Conservation (phyloP, 768 basidiomycete genomes). For the Tylopilus subfusipes region DNA sequence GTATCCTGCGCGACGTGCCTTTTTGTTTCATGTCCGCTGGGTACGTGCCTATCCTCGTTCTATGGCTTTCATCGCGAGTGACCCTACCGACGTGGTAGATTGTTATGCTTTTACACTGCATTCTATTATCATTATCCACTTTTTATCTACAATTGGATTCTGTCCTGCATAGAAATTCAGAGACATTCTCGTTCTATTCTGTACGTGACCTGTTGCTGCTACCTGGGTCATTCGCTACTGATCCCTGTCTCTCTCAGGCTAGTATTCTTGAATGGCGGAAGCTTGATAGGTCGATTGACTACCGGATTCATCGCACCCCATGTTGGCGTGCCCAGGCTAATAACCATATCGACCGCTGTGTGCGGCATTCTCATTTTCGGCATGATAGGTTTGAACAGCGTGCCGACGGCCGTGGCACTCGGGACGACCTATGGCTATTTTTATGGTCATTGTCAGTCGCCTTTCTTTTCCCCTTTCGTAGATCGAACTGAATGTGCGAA, state of each 20-base stretch:
- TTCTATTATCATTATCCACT: slow-evolving; percentile 49
- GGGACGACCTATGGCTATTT: slow-evolving; percentile 47
- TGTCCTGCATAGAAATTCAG: slow-evolving; percentile 42
- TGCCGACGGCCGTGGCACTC: slow-evolving; percentile 37
- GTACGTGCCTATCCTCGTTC: slow-evolving; percentile 11
- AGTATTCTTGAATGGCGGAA: slow-evolving; percentile 49
- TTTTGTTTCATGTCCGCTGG: slow-evolving; percentile 19
- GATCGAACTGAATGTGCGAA: slow-evolving; percentile 6
- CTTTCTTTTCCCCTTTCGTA: neutral
- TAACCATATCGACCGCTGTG: slow-evolving; percentile 33
- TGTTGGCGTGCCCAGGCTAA: slow-evolving; percentile 43
- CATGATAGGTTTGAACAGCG: slow-evolving; percentile 38
- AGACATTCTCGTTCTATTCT: slow-evolving; percentile 54
- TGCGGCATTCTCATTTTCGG: slow-evolving; percentile 41
- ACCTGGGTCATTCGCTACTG: neutral
- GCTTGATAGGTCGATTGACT: slow-evolving; percentile 48
- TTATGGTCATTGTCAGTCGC: slow-evolving; percentile 37
- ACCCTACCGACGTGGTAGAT: slow-evolving; percentile 2
- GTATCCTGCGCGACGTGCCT: slow-evolving; percentile 12
- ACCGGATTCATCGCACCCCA: slow-evolving; percentile 41
- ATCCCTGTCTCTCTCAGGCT: slow-evolving; percentile 36
- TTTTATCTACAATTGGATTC: slow-evolving; percentile 58
- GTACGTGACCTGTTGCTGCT: slow-evolving; percentile 26
- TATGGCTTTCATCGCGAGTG: neutral
- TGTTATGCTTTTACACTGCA: slow-evolving; percentile 32